These are phyloP conservation scores for Uronychia binucleata DNA, from an alignment of 73 alveolate species.

Conservation along the genomic window DNA sequence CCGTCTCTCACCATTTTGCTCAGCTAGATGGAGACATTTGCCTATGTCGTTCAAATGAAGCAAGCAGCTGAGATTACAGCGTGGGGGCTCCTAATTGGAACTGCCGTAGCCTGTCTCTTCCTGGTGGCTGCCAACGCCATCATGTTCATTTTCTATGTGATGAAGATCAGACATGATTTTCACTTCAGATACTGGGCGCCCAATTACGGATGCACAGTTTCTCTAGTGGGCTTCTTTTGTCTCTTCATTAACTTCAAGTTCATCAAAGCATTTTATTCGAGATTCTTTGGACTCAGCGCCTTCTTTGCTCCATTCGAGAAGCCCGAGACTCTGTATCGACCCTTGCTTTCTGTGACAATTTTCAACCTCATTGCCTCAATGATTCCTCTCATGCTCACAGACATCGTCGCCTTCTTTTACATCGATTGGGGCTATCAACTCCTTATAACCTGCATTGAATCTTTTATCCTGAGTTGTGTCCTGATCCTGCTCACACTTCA, in stretches of 20 bases:
- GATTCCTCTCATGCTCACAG: constrained; percentile 38
- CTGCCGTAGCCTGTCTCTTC: constrained; percentile 21
- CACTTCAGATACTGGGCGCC: constrained; percentile 39
- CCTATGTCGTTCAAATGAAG: constrained; percentile 9
- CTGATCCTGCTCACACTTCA: constrained; percentile 40
- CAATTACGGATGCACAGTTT: constrained; percentile 18
- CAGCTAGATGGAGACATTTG: background rate
- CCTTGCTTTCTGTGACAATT: constrained; percentile 33
- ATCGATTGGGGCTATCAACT: constrained; percentile 64
- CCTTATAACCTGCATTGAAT: constrained; percentile 31
- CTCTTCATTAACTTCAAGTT: constrained; percentile 39
- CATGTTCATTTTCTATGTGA: constrained; percentile 34
- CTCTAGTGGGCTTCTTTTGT: constrained; percentile 14
- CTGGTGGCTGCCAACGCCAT: constrained; percentile 31
- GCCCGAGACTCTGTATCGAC: constrained; percentile 22
- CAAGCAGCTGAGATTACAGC: constrained; percentile 20
- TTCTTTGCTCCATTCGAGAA: constrained; percentile 55
- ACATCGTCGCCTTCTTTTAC: constrained; percentile 34
- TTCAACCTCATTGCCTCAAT: constrained; percentile 16
- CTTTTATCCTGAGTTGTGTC: constrained; percentile 22
- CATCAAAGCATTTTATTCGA: constrained; percentile 43
- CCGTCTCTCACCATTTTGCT: no score
- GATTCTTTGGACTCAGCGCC: constrained; percentile 33
- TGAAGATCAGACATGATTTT: constrained; percentile 33
- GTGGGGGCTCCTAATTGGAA: constrained; percentile 16